Conservation (phyloP, 2,329 filamentous ascomycete genomes). For the Colletotrichum siamense region DNA sequence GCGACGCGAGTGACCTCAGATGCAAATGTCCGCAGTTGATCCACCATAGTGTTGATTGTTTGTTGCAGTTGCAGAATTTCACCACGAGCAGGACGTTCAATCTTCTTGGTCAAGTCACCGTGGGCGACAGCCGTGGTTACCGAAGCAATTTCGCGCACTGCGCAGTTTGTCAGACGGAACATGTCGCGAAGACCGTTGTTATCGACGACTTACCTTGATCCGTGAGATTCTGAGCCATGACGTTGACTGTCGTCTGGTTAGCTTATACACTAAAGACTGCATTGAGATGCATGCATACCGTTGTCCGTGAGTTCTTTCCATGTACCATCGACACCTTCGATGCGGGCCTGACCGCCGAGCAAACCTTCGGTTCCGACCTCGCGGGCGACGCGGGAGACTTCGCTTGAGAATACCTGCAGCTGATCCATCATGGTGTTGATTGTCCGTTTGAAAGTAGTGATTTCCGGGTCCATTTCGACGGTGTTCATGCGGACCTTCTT, state of each 20-base stretch:
- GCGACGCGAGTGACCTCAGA: slow-evolving; percentile 85
- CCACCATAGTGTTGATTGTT: slow-evolving; percentile 90
- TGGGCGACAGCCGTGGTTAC: slow-evolving; percentile 85
- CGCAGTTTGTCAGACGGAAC: not conserved
- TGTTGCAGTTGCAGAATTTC: slow-evolving; percentile 85
- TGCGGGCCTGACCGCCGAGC: slow-evolving; percentile 90
- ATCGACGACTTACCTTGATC: slow-evolving; percentile 62
- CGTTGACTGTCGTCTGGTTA: slow-evolving; percentile 63
- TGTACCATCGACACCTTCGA: slow-evolving; percentile 92
- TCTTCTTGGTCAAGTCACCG: slow-evolving; percentile 84
- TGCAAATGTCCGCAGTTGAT: slow-evolving; percentile 82
- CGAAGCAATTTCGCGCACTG: slow-evolving; percentile 82
- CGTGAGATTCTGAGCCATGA: slow-evolving; percentile 83
- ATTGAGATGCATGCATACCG: slow-evolving; percentile 47
- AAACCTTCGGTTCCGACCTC: slow-evolving; percentile 97
- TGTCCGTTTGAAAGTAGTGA: slow-evolving; percentile 95
- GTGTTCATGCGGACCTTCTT: slow-evolving; percentile 97
- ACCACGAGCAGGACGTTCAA: slow-evolving; percentile 79
- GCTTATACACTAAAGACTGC: slow-evolving; percentile 9
- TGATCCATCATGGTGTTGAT: slow-evolving; percentile 99
- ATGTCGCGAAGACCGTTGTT: not conserved
- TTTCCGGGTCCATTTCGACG: slow-evolving; percentile 97
- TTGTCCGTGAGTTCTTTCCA: slow-evolving; percentile 97
- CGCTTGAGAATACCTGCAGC: slow-evolving; percentile 93
- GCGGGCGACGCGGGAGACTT: slow-evolving; percentile 91